Conservation (phyloP, 352 stramenopile species). For the Salisapilia sapeloensis region DNA sequence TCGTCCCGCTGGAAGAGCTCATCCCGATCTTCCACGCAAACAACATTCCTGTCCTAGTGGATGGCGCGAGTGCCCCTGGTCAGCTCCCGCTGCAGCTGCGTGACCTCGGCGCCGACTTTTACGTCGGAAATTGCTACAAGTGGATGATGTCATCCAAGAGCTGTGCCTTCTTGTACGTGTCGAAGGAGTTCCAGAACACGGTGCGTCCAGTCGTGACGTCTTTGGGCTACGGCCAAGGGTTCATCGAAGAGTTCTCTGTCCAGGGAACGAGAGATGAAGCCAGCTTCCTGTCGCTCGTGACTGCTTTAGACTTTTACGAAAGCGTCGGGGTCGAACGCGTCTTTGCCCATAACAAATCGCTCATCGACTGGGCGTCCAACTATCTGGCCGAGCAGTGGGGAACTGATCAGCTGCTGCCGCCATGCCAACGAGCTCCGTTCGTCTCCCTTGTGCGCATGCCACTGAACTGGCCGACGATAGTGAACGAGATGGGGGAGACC, state of each 20-base stretch:
- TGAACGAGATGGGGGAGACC: conserved; percentile 15
- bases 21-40: conserved; percentile 64
- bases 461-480: conserved; percentile 33
- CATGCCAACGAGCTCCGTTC: conserved; percentile 69
- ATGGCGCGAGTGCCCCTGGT: conserved; percentile 56
- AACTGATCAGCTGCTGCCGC: conserved; percentile 46
- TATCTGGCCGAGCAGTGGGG: conserved; percentile 58
- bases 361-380: conserved; percentile 69
- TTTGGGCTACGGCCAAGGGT: conserved; percentile 60
- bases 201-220: conserved; percentile 70
- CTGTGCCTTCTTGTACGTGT: conserved; percentile 73
- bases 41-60: conserved; percentile 63
- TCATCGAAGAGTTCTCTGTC: conserved; percentile 71
- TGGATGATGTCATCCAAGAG: conserved; percentile 80
- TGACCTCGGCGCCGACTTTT: conserved; percentile 56
- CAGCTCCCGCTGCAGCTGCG: conserved; percentile 57
- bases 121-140: conserved; percentile 72
- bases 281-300: conserved; percentile 70
- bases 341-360: conserved; percentile 62
- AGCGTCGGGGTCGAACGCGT: conserved; percentile 57
- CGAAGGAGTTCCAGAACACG: conserved; percentile 54
- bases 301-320: conserved; percentile 71
- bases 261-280: conserved; percentile 70
- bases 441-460: conserved; percentile 66
- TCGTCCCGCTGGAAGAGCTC: conserved; percentile 66